Evolutionary conservation across 495 filamentous ascomycete genomes (phyloP).

Genomic region (Daldinia decipiens): DNA sequence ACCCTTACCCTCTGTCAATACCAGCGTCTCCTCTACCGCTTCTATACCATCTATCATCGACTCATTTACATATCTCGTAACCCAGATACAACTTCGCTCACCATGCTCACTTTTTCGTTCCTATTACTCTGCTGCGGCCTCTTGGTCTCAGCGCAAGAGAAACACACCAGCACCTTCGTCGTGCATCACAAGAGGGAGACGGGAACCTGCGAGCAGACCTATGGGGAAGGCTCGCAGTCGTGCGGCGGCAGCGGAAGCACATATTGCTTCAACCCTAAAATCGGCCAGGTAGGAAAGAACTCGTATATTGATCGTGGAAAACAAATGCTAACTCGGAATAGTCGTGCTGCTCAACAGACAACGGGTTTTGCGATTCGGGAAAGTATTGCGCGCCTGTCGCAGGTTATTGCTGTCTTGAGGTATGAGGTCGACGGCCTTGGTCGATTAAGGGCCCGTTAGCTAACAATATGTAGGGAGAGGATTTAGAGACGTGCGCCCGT

Average conservation of each 20-base stretch:
- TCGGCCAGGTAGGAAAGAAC: constrained; percentile 47
- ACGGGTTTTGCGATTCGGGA: constrained; percentile 51
- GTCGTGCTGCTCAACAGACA: constrained; percentile 54
- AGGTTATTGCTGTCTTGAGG: constrained; percentile 55
- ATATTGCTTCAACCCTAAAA: constrained; percentile 51
- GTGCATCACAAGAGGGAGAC: constrained; percentile 31
- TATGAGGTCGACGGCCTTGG: constrained; percentile 28
- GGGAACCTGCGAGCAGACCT: constrained; percentile 51
- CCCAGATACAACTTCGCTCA: neutral
- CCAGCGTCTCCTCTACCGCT: neutral
- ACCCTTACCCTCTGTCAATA: neutral
- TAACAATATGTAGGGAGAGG: constrained; percentile 47
- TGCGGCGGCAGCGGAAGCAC: constrained; percentile 49
- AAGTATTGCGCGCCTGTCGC: constrained; percentile 55
- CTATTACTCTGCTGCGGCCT: constrained; percentile 26
- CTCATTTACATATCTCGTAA: neutral
- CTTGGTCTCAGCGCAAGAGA: constrained; percentile 26
- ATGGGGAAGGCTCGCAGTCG: constrained; percentile 48
- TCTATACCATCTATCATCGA: neutral
- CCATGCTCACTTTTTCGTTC: constrained; percentile 24
- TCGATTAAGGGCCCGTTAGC: constrained; percentile 17
- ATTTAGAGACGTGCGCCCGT: constrained; percentile 49
- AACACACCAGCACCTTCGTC: constrained; percentile 21
- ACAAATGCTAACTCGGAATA: constrained; percentile 36
- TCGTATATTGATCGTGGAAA: neutral